Evolutionary conservation across 1,284 basidiomycete genomes (phyloP), one percentile per base, ranked within the genome.

Genomic region (Pseudozyma flocculosa): DNA sequence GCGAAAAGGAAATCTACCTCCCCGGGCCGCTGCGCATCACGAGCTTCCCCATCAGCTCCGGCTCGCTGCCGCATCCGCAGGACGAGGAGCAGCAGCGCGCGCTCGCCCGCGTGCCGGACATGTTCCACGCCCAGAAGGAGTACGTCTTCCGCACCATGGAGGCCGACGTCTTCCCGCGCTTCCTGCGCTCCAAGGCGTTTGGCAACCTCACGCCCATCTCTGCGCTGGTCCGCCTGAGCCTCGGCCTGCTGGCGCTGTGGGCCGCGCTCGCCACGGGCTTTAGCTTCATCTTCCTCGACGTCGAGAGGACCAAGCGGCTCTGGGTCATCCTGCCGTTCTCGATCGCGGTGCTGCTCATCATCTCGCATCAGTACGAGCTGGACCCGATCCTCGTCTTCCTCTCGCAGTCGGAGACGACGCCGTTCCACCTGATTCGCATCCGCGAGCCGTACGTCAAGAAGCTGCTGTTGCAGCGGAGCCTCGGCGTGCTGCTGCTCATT

Each of bases 261-360:
- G 87, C 91, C 26, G 93, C 87, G 4, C 85, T 98, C 32, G 87
- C 92, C 2, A 85, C 86, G 23, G 93, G 85, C 0, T 96, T 98
- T 79, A 86, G 91, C 10, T 85, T 97, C 69, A 85, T 98, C 65
- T 97, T 98, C 80, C 83, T 97, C 48, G 91, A 98, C 78, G 84
- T 89, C 61, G 90, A 91, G 10, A 92, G 90, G 75, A 85, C 87
- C 22, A 89, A 88, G 77, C 84, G 95, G 48, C 88, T 96, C 76
- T 96, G 93, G 86, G 93, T 97, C 67, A 93, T 97, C 80, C 84
- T 98, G 30, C 94, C 94, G 0, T 97, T 95, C 79, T 83, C 88
- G n/a, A 79, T 97, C 67, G 90, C 93, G 45, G 82, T 90, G 70
- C 86, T 94, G 65, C 88, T 90, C 80, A 85, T 98, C 58, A 84